Base-by-base conservation (phyloP, 129 eudicot genomes). In the Deinandra increscens region DNA sequence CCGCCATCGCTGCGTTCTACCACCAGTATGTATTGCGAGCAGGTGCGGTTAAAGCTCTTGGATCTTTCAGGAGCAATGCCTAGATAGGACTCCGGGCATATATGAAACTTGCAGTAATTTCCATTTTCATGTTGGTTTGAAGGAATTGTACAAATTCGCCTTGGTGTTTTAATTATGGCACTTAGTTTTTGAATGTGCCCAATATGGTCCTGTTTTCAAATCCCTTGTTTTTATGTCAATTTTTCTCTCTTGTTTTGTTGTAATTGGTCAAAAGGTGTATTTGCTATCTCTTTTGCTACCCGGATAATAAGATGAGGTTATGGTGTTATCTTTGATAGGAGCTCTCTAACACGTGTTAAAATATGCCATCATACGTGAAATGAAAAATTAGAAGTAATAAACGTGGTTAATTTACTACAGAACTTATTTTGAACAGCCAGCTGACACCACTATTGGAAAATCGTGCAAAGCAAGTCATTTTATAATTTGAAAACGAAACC, bases 61-160 rank as follows among this genome's bases (percentile, higher is more conserved):
- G 77, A 31, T 72, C 77, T 46, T 72, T 72, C 68, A 72, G 77
- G 69, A 72, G 77, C 69, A 72, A 72, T 46, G 77, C 77, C 0
- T 72, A 72, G 19, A 20, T 4, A 19, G n/a, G n/a, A n/a, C n/a
- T n/a, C 12, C 20, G 38, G 22, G 22, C n/a, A n/a, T n/a, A n/a
- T n/a, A n/a, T n/a, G n/a, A n/a, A n/a, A n/a, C n/a, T n/a, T n/a
- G 20, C 19, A 2, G 53, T 13, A 46, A 14, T n/a, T 26, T 29
- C 2, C 39, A 14, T n/a, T 26, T 29, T 0, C 39, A 71, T 15
- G 20, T 46, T 46, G 22, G 4, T 17, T 39, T 19, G 18, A 31
- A 22, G 31, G 19, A 69, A 53, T 51, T 69, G 73, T 69, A 69
- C 64, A 69, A 69, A 41, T 39, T 66, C 26, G 43, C 38, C 8